Evolutionary conservation across 2,329 filamentous ascomycete species (phyloP).

Genomic region (Hypoxylon sp.): DNA sequence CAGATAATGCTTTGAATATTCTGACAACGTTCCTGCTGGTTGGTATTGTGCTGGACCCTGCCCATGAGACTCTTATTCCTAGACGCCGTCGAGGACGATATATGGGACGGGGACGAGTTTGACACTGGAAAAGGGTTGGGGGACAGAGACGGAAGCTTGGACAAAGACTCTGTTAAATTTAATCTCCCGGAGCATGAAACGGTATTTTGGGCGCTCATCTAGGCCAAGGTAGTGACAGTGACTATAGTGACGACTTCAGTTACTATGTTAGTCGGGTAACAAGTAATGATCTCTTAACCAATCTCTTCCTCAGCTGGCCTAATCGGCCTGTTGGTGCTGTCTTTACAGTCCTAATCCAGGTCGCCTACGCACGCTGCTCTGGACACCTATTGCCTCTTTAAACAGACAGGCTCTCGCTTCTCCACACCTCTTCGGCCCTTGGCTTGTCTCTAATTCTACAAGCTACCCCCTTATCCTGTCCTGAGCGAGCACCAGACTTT

Average conservation of each 20-base stretch:
- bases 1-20: background rate
- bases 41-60: background rate
- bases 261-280: background rate
- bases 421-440: background rate
- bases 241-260: background rate
- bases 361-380: too few relatives aligned
- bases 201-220: too few relatives aligned
- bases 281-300: background rate
- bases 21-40: background rate
- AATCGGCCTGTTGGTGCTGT: too few relatives aligned
- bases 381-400: too few relatives aligned
- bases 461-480: background rate
- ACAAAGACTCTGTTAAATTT: too few relatives aligned
- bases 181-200: too few relatives aligned
- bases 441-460: background rate
- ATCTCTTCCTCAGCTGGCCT: background rate
- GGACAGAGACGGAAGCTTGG: background rate
- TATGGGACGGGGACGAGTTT: background rate
- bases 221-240: background rate
- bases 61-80: background rate
- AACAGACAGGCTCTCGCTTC: too few relatives aligned
- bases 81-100: background rate
- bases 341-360: too few relatives aligned
- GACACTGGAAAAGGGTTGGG: background rate
- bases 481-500: background rate